Percentiles rank a stretch among this genome's conserved stretches.
Conservation (phyloP, 805 yeast genomes). For the Candida pseudofarinosa region DNA sequence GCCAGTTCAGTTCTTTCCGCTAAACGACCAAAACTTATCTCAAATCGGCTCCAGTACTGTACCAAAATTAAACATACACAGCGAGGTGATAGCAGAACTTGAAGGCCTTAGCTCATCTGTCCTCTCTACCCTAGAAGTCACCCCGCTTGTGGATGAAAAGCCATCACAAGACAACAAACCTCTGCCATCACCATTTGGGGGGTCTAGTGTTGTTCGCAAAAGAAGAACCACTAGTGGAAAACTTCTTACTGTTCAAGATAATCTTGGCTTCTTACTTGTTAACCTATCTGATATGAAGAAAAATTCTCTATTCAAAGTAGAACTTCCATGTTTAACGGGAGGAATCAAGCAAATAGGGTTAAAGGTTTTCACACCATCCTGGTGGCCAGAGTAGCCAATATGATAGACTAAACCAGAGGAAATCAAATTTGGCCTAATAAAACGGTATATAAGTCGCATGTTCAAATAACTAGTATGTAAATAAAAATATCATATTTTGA, state of each 20-base stretch:
- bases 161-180: constrained; percentile 3
- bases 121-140: constrained; percentile 13
- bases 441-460: not conserved
- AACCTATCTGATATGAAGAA: constrained; percentile 43
- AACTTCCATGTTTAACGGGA: constrained; percentile 18
- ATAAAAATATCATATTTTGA: not conserved
- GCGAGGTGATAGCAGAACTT: constrained; percentile 14
- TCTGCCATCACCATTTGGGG: constrained; percentile 39
- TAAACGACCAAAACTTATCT: constrained; percentile 8
- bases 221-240: constrained; percentile 53
- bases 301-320: constrained; percentile 31
- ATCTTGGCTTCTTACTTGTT: constrained; percentile 64
- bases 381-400: constrained; percentile 59
- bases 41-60: constrained; percentile 1
- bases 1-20: constrained; percentile 47
- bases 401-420: constrained; percentile 6
- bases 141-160: constrained; percentile 16
- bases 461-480: not conserved
- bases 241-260: constrained; percentile 51
- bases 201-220: constrained; percentile 21
- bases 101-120: constrained; percentile 9
- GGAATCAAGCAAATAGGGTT: constrained; percentile 35
- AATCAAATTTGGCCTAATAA: not conserved
- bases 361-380: constrained; percentile 57
- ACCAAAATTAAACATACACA: constrained; percentile 10